Conservation (phyloP, 139 green algal species). For the Diplosphaera chodatii region DNA sequence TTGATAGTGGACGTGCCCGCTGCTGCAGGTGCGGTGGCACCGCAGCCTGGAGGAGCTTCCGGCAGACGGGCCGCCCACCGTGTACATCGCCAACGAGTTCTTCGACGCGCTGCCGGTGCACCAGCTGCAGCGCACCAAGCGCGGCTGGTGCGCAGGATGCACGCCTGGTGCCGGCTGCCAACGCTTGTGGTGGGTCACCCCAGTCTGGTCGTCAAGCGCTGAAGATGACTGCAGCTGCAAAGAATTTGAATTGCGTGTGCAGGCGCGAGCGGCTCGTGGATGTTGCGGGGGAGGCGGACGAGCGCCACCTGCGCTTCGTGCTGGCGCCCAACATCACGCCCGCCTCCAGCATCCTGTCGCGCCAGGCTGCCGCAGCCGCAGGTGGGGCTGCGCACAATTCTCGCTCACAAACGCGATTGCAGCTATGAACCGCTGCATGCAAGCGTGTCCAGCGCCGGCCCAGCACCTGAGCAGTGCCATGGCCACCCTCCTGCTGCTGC, state of each 20-base stretch:
- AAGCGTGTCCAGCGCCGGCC: too few species aligned
- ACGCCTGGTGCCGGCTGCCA: too few species aligned
- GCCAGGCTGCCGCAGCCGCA: neutral
- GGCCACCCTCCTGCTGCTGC: too few species aligned
- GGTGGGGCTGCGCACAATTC: neutral
- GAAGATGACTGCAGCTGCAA: neutral
- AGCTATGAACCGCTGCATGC: too few species aligned
- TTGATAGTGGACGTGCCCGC: neutral
- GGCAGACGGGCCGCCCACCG: conserved; percentile 30
- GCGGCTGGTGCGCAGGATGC: conserved; percentile 23
- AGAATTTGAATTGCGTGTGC: neutral
- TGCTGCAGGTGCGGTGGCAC: conserved; percentile 65
- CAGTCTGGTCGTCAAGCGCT: too few species aligned
- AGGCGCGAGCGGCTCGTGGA: conserved; percentile 88
- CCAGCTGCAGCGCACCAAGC: conserved; percentile 72
- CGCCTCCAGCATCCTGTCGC: conserved; percentile 19
- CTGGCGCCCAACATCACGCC: conserved; percentile 65
- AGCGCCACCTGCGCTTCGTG: conserved; percentile 68
- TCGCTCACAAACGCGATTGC: too few species aligned
- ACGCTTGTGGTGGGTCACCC: too few species aligned
- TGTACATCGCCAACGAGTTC: conserved; percentile 95
- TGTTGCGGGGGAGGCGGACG: conserved; percentile 23
- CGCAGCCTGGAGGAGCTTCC: conserved; percentile 56
- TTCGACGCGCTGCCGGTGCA: conserved; percentile 95
- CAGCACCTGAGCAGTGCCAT: too few species aligned